A percentile compares a stretch with the other conserved stretches of the same genome.
phyloP scores from a whole-genome alignment of 352 stramenopile genomes.

The Globisporangium okanoganense region DNA sequence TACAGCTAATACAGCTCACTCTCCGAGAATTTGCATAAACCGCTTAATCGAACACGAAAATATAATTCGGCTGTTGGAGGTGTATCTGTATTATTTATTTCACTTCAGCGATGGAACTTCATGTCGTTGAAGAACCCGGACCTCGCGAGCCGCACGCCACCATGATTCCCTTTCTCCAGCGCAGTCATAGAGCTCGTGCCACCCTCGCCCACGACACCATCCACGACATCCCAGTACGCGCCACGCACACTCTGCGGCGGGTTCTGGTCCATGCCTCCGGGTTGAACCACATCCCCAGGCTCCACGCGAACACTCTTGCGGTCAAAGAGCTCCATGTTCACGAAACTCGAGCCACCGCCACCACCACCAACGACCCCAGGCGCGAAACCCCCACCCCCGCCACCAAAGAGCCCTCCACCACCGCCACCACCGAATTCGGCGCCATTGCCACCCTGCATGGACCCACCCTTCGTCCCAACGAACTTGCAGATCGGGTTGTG shows the following conservation, averaged over 20 bases:
- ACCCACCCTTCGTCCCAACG: slow-evolving; percentile 35
- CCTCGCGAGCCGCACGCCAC: slow-evolving; percentile 53
- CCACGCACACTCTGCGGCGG: slow-evolving; percentile 43
- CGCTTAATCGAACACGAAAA: too few species aligned
- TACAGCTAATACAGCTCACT: neutral
- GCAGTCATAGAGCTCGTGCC: slow-evolving; percentile 28
- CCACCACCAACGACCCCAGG: slow-evolving; percentile 67
- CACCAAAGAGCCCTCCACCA: slow-evolving; percentile 59
- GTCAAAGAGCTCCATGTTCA: slow-evolving; percentile 40
- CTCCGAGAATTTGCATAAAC: too few species aligned
- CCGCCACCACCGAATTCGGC: slow-evolving; percentile 72
- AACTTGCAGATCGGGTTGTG: slow-evolving; percentile 68
- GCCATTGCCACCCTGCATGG: slow-evolving; percentile 59
- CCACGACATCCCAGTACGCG: slow-evolving; percentile 57
- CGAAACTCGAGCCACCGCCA: slow-evolving; percentile 58
- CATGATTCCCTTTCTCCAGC: slow-evolving; percentile 49
- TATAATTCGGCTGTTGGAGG: too few species aligned
- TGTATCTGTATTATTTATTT: neutral
- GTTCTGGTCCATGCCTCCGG: slow-evolving; percentile 48
- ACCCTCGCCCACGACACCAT: slow-evolving; percentile 54
- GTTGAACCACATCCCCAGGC: slow-evolving; percentile 24
- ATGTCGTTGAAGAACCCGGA: slow-evolving; percentile 76
- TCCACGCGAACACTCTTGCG: slow-evolving; percentile 44
- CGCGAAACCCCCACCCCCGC: slow-evolving; percentile 61
- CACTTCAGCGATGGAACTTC: slow-evolving; percentile 45